Percentiles rank a stretch among this genome's conserved stretches.
Conservation (phyloP, 2,329 filamentous ascomycete genomes). For the Hymenoscyphus albidus region DNA sequence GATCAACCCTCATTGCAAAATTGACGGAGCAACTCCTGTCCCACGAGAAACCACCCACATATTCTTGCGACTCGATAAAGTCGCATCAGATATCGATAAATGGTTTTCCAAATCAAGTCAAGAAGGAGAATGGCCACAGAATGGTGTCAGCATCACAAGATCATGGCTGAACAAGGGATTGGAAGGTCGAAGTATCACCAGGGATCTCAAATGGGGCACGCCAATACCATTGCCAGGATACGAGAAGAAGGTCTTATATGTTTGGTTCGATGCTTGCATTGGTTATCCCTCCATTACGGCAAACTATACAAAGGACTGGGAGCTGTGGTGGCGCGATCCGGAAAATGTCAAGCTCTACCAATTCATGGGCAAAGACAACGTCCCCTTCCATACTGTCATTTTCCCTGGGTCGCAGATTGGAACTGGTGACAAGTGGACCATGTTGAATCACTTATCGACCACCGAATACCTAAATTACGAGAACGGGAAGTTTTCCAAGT, state of each 20-base stretch:
- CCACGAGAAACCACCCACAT: constrained; percentile 83
- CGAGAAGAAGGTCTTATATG: constrained; percentile 80
- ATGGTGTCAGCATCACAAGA: constrained; percentile 72
- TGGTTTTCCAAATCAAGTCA: constrained; percentile 74
- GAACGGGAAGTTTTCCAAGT: constrained; percentile 89
- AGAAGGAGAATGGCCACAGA: constrained; percentile 72
- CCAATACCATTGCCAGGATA: constrained; percentile 54
- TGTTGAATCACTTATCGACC: constrained; percentile 81
- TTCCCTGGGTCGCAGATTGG: constrained; percentile 87
- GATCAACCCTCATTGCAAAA: constrained; percentile 85
- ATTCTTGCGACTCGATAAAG: constrained; percentile 79
- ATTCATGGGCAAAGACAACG: constrained; percentile 92
- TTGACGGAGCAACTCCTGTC: constrained; percentile 79
- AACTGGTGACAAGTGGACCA: constrained; percentile 81
- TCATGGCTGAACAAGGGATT: constrained; percentile 81
- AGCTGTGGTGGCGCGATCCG: constrained; percentile 91
- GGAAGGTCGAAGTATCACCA: constrained; percentile 81
- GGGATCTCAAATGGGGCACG: constrained; percentile 85
- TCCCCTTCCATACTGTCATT: constrained; percentile 78
- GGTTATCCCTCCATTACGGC: constrained; percentile 95
- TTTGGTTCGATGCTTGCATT: constrained; percentile 83
- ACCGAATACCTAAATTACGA: constrained; percentile 90
- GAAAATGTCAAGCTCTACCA: constrained; percentile 87
- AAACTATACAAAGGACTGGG: constrained; percentile 84
- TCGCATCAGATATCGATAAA: constrained; percentile 70